Evolutionary conservation across 208 protist species (phyloP).

Genomic region (Crithidia fasciculata): DNA sequence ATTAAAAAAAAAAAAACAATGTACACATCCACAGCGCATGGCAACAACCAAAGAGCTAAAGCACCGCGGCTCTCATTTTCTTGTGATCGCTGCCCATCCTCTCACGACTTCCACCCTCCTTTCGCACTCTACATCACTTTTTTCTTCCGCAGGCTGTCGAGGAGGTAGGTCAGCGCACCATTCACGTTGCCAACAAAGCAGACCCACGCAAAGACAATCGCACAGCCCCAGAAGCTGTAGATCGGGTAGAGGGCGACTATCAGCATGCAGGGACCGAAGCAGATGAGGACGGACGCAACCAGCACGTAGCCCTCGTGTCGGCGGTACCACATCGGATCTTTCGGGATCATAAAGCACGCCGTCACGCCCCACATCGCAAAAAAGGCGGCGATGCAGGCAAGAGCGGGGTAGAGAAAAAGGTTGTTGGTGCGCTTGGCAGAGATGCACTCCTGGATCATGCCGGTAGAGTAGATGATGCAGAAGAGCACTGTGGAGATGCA

Average conservation of each 20-base stretch:
- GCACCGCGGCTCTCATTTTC: too few relatives aligned
- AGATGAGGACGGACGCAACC: conserved; percentile 26
- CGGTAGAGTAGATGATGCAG: conserved; percentile 43
- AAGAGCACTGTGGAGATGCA: conserved; percentile 22
- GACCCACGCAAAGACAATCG: conserved; percentile 31
- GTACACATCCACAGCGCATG: too few relatives aligned
- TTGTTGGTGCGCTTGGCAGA: conserved; percentile 41
- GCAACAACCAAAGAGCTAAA: too few relatives aligned
- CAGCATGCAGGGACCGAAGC: conserved; percentile 23
- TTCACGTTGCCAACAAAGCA: conserved; percentile 32
- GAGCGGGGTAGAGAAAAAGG: conserved; percentile 50
- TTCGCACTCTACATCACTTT: conserved; percentile 3
- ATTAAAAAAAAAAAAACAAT: too few relatives aligned
- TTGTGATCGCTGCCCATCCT: too few relatives aligned
- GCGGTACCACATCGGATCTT: conserved; percentile 68
- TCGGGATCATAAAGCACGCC: conserved; percentile 48
- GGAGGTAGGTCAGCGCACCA: conserved; percentile 29
- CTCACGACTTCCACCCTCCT: background rate
- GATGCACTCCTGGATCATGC: conserved; percentile 63
- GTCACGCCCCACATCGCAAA: conserved; percentile 76
- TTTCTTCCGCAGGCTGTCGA: conserved; percentile 14
- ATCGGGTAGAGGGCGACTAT: conserved; percentile 76
- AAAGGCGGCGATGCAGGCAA: conserved; percentile 63
- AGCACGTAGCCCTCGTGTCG: conserved; percentile 62
- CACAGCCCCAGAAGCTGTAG: conserved; percentile 31